These are phyloP conservation scores for Fusarium pseudograminearum DNA, from an alignment of 2,329 filamentous ascomycete species.

Conservation along the genomic window DNA sequence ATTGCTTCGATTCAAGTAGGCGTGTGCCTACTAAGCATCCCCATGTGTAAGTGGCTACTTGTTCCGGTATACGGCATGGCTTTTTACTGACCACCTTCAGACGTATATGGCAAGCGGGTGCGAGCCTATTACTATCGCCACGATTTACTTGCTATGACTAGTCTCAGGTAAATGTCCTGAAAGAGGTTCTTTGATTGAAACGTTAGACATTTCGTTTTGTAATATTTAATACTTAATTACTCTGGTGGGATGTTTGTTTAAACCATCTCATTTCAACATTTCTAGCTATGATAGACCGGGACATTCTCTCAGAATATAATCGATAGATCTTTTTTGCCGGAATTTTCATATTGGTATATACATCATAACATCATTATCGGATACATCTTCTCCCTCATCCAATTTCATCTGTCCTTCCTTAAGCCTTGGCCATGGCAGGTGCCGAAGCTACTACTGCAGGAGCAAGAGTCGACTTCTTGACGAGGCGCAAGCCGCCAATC, in stretches of 20 bases:
- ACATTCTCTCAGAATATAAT: not conserved
- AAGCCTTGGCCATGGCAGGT: slow-evolving; percentile 42
- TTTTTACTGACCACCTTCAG: slow-evolving; percentile 55
- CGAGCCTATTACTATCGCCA: slow-evolving; percentile 81
- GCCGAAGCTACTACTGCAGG: slow-evolving; percentile 12
- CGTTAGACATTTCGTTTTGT: slow-evolving; percentile 33
- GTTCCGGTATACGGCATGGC: not conserved
- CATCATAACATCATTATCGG: slow-evolving; percentile 11
- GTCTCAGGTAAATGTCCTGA: slow-evolving; percentile 44
- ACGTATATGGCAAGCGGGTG: slow-evolving; percentile 82
- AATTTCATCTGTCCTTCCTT: not conserved
- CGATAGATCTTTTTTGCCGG: not conserved
- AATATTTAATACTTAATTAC: slow-evolving; percentile 18
- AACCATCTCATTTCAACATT: not conserved
- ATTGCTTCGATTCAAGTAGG: slow-evolving; percentile 82
- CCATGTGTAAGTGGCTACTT: slow-evolving; percentile 82
- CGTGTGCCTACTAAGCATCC: slow-evolving; percentile 79
- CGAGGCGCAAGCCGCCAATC: slow-evolving; percentile 59
- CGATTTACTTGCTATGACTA: slow-evolving; percentile 68
- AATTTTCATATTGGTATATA: slow-evolving; percentile 9
- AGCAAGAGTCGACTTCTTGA: slow-evolving; percentile 59
- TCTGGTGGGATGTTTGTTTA: not conserved
- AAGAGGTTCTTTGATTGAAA: not conserved
- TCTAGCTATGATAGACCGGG: not conserved
- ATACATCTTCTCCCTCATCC: not conserved